phyloP scores from a whole-genome alignment of 2,329 filamentous ascomycete species.

The Aspergillus fumigatus region DNA sequence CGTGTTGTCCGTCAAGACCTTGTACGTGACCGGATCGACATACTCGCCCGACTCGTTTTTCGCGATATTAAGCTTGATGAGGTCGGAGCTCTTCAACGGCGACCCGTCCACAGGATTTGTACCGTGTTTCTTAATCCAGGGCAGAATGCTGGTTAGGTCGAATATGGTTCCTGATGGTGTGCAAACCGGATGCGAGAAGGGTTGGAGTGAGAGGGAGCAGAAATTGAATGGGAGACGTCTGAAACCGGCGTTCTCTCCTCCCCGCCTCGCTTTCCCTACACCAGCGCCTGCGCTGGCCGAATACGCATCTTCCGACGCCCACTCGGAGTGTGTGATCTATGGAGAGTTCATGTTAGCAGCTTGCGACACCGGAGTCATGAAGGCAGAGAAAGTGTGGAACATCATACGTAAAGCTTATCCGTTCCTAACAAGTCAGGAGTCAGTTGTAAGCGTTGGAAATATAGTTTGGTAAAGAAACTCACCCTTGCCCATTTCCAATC shows the following conservation, averaged over 20 bases:
- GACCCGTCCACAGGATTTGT: constrained; percentile 87
- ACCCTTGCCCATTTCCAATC: constrained; percentile 28
- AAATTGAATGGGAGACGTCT: constrained; percentile 95
- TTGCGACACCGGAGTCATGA: constrained; percentile 9
- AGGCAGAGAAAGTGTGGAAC: not conserved
- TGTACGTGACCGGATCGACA: constrained; percentile 95
- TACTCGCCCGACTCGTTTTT: constrained; percentile 90
- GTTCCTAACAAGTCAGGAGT: constrained; percentile 34
- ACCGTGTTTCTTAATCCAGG: constrained; percentile 89
- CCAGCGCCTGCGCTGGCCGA: constrained; percentile 73
- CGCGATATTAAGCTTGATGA: constrained; percentile 86
- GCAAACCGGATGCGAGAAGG: constrained; percentile 92
- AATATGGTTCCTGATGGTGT: constrained; percentile 84
- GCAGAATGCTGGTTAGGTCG: constrained; percentile 87
- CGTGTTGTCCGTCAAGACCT: constrained; percentile 96
- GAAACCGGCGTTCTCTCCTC: constrained; percentile 61
- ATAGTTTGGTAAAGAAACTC: not conserved
- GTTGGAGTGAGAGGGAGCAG: constrained; percentile 91
- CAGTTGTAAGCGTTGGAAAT: not conserved
- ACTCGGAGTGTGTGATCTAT: constrained; percentile 94
- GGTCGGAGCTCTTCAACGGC: constrained; percentile 71
- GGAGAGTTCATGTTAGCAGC: constrained; percentile 8
- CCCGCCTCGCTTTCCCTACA: constrained; percentile 50
- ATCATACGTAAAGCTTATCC: constrained; percentile 47
- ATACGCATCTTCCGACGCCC: constrained; percentile 86